A percentile compares a stretch with the other conserved stretches of the same genome.
Evolutionary conservation across 768 basidiomycete genomes (phyloP).

Genomic region (Boletus subcaerulescens): DNA sequence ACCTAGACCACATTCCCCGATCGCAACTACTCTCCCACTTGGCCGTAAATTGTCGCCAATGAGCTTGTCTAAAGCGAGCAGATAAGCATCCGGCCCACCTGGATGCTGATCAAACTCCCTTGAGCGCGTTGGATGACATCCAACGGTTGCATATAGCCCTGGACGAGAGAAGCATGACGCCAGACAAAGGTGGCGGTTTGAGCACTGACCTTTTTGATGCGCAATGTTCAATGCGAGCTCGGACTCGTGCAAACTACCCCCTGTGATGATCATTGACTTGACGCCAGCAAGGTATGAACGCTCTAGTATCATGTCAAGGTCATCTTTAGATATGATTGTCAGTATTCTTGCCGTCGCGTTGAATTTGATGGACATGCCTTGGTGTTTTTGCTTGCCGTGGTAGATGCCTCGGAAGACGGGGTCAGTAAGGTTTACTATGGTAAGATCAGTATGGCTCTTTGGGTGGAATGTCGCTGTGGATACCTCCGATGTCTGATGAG

Average conservation of each 20-base stretch:
- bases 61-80: slow-evolving; percentile 54
- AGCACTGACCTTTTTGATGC: slow-evolving; percentile 43
- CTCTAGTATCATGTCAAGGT: slow-evolving; percentile 55
- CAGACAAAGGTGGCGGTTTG: background rate
- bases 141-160: slow-evolving; percentile 73
- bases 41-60: slow-evolving; percentile 49
- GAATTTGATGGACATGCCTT: slow-evolving; percentile 33
- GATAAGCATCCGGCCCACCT: slow-evolving; percentile 58
- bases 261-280: slow-evolving; percentile 72
- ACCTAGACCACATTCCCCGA: slow-evolving; percentile 84
- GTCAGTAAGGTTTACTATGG: slow-evolving; percentile 52
- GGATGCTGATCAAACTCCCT: slow-evolving; percentile 59
- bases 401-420: slow-evolving; percentile 54
- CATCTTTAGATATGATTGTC: slow-evolving; percentile 41
- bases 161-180: background rate
- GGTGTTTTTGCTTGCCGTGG: slow-evolving; percentile 48
- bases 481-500: slow-evolving; percentile 40
- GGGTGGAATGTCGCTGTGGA: background rate
- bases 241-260: slow-evolving; percentile 66
- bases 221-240: slow-evolving; percentile 60
- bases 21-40: slow-evolving; percentile 58
- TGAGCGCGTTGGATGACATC: slow-evolving; percentile 78
- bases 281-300: slow-evolving; percentile 61
- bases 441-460: background rate
- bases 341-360: background rate